Evolutionary conservation across 2,329 filamentous ascomycete genomes (phyloP), one percentile per base, ranked within the genome.

Genomic region (Sclerotinia minor): DNA sequence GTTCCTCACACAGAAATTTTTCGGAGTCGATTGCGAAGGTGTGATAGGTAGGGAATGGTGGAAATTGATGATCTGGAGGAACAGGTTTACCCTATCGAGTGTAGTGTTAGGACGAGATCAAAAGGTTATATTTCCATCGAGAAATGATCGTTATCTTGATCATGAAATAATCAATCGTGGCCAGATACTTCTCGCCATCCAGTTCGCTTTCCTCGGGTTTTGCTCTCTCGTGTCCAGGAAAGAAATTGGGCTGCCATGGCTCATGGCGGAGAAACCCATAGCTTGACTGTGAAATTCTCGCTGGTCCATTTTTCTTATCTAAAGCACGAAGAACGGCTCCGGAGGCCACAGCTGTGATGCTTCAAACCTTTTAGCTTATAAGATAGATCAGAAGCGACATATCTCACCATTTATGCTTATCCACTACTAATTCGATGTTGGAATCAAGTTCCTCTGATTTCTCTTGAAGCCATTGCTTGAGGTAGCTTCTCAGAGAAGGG

Each of bases 121-220:
- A 6, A 19, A 50, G 5, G 4, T 17, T 3, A 41, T 5, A 13
- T 1, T 38, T 41, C 38, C 35, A 21, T 38, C n/a, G n/a, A 47
- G 45, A 7, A 15, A n/a, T 41, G 38, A 5, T 54, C 24, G 19
- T 26, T 41, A 70, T 71, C 58, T 72, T 72, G 5, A 68, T 21
- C 52, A 73, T 69, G 15, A 73, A 71, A 26, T 71, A 73, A 29
- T 69, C 64, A 26, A 73, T 71, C 7, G 69, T 70, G 32, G 47
- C 41, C 17, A 72, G 67, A 38, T 73, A 72, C 29, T 35, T 11
- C 21, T 69, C 55, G 0, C 68, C 65, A 55, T 73, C 72, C 17
- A 69, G 13, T 32, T 68, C 44, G 29, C 67, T 70, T 21, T 35
- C n/a, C 13, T 45, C 9, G 1, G 68, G 50, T 13, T 66, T 41